phyloP scores from a whole-genome alignment of 1,284 basidiomycete genomes.

The Stygiomarasmius scandens region DNA sequence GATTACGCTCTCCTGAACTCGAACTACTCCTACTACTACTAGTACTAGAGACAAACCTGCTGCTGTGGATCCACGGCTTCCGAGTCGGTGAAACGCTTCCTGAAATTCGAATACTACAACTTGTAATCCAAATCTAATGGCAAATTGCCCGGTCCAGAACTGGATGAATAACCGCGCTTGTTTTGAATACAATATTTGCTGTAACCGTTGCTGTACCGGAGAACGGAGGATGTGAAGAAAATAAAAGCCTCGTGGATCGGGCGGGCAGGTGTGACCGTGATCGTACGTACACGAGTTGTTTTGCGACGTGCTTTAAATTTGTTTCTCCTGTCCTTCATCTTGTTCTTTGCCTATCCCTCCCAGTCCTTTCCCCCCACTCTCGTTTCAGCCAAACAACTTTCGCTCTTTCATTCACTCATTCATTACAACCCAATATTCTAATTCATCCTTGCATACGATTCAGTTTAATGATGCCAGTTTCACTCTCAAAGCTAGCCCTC shows the following conservation, averaged over 20 bases:
- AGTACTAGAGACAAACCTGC: too few species aligned
- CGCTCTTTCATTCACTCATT: not conserved
- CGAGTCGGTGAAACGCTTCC: too few species aligned
- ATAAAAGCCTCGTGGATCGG: not conserved
- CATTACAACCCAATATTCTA: not conserved
- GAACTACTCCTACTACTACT: too few species aligned
- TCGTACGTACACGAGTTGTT: not conserved
- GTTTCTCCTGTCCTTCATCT: not conserved
- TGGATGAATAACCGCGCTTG: too few species aligned
- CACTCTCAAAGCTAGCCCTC: constrained; percentile 33
- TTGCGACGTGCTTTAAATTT: not conserved
- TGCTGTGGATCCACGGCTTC: too few species aligned
- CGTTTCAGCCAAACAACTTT: not conserved
- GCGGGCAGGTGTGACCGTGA: not conserved
- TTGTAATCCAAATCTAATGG: too few species aligned
- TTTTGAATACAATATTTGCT: too few species aligned
- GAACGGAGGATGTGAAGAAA: too few species aligned
- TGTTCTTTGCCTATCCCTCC: not conserved
- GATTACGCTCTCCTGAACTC: too few species aligned
- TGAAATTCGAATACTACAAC: too few species aligned
- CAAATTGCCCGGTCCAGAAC: too few species aligned
- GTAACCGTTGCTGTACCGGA: too few species aligned
- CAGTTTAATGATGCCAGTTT: constrained; percentile 25
- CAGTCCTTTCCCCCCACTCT: not conserved
- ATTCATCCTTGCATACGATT: not conserved